Base-by-base conservation (phyloP, 1,284 basidiomycete genomes). In the Naganishia sp. region DNA sequence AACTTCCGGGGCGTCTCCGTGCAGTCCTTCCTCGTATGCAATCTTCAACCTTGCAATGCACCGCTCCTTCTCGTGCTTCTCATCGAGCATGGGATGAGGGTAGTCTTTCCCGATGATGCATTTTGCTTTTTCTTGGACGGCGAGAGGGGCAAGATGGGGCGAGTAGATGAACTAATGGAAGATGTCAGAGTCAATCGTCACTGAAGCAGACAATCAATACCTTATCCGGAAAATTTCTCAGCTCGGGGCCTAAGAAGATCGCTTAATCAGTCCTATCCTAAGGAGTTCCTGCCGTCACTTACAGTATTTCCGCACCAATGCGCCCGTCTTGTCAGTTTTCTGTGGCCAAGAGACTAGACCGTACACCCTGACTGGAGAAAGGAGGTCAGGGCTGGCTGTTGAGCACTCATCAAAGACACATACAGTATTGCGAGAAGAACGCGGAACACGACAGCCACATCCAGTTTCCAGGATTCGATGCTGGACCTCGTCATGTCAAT, bases 391-490 rank as follows among this genome's bases (percentile, higher is more conserved):
- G 28, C 15, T 39, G 51, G 53, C 0, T 25, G 52, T 57, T 6
- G 46, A 42, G 0, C n/a, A n/a, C n/a, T n/a, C n/a, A n/a, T n/a
- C n/a, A n/a, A n/a, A n/a, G n/a, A 6, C 9, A 72, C 72, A 53
- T 25, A 75, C 74, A 77, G 61, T 75, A 76, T 60, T 77, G 76
- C 53, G 69, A 74, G 72, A 81, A 83, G 74, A 81, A 83, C 1
- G 82, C 82, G 1, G 79, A 80, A 54, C 81, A 81, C 4, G 79
- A 80, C 7, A 83, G 71, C 82, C 82, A 83, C 82, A 83, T 82
- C 78, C 82, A 83, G 68, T 84, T 84, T 10, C 82, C 77, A 2
- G 75, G 75, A 71, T 75, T 68, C 32, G 65, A 66, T 25, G 65
- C 65, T 62, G 55, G 17, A 9, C 28, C 28, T 6, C 11, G 32